Evolutionary conservation across 106 monocot species (phyloP), one percentile per base, ranked within the genome.

Genomic region (Xerophyta viscosa): DNA sequence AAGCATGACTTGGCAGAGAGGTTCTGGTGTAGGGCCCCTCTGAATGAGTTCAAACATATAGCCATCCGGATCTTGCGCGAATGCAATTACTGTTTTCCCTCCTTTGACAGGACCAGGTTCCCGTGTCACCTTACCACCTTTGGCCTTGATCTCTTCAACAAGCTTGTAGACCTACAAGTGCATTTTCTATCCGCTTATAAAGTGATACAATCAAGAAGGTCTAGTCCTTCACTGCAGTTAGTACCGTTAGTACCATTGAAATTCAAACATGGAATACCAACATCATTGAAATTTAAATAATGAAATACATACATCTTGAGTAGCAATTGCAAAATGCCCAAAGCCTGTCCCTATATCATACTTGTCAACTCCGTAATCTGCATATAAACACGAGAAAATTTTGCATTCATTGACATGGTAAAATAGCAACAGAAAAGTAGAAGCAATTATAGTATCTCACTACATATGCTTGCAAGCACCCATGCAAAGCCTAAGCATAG

Each of bases 301-400:
- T 46, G 45, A 13, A 41, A 33, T 20, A 60, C 87, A 20, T 46
- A 88, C 94, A 76, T 98, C 89, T 73, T 86, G 67, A 28, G 68
- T 74, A 43, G 96, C 85, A 64, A 98, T 98, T 15, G 85, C 96
- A 69, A 98, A 98, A 74, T 98, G 96, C 15, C 96, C 96, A 74
- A 98, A 98, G 22, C 96, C 96, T 21, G 78, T 77, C 50, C 96
- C 96, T 64, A 98, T 98, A 24, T 98, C 96, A 69, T 98, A 89
- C 54, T 85, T 89, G 57, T 89, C 89, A 18, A 89, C 89, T 59
- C 88, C 86, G 66, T 96, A 88, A 64, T 96, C 94, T 96, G 62
- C 57, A 46, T 41, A 53, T 29, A 0, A 26, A 69, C 15, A 64
- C 3, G 42, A 28, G 15, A 23, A 36, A 1, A 48, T 36, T 31